Evolutionary conservation across 306 rosid genomes (phyloP).

Genomic region (Cicer pinnatifidum): DNA sequence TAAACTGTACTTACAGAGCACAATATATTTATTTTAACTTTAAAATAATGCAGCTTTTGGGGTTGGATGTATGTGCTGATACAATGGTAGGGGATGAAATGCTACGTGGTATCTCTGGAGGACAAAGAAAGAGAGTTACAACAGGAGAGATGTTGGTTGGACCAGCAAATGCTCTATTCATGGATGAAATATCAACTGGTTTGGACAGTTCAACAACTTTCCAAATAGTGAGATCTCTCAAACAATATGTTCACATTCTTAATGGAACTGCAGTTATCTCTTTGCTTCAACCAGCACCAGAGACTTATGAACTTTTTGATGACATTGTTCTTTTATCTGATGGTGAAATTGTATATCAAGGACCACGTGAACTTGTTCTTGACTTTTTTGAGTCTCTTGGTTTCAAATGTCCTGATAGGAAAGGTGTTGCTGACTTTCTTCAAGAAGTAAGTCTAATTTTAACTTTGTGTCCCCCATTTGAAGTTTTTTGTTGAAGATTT

Average conservation of each 20-base stretch:
- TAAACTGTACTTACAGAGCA: too few species aligned
- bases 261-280: slow-evolving; percentile 57
- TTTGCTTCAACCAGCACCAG: slow-evolving; percentile 61
- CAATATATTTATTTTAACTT: background rate
- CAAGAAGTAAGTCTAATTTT: slow-evolving; percentile 52
- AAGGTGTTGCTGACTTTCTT: slow-evolving; percentile 60
- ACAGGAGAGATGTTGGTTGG: slow-evolving; percentile 68
- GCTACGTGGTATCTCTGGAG: slow-evolving; percentile 86
- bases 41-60: slow-evolving; percentile 60
- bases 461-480: background rate
- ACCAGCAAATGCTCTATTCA: slow-evolving; percentile 58
- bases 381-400: slow-evolving; percentile 58
- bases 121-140: slow-evolving; percentile 79
- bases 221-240: slow-evolving; percentile 55
- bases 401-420: slow-evolving; percentile 59
- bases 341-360: slow-evolving; percentile 57
- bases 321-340: slow-evolving; percentile 59
- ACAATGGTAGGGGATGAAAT: slow-evolving; percentile 54
- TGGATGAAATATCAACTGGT: slow-evolving; percentile 67
- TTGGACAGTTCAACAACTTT: slow-evolving; percentile 66
- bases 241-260: slow-evolving; percentile 52
- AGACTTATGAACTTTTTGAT: slow-evolving; percentile 57
- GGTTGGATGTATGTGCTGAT: slow-evolving; percentile 77
- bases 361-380: slow-evolving; percentile 55
- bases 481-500: background rate